Conservation (phyloP, 352 stramenopile genomes). For the Blastocystis sp. region DNA sequence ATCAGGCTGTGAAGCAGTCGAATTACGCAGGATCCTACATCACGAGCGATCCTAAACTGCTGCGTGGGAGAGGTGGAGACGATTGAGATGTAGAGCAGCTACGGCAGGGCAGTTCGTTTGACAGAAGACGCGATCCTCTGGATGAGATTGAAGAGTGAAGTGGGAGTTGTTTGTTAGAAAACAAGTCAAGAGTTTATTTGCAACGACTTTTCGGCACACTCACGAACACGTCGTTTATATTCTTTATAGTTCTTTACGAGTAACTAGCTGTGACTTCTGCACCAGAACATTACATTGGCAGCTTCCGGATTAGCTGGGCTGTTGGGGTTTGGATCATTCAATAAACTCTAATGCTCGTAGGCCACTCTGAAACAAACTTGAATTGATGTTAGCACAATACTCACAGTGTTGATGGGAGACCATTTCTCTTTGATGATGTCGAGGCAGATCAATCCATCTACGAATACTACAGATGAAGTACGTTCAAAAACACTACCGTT, state of each 20-base stretch:
- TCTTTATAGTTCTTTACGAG: slow-evolving; percentile 24
- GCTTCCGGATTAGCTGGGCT: slow-evolving; percentile 53
- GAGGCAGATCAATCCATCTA: slow-evolving; percentile 51
- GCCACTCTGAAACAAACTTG: neutral
- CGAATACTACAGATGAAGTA: slow-evolving; percentile 9
- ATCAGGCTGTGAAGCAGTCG: neutral
- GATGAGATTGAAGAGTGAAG: slow-evolving; percentile 7
- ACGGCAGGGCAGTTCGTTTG: slow-evolving; percentile 1
- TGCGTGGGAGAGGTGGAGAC: neutral
- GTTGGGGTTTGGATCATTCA: slow-evolving; percentile 56
- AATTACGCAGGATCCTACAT: slow-evolving; percentile 29
- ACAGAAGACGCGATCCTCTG: neutral
- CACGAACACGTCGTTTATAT: slow-evolving; percentile 16
- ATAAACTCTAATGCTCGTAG: slow-evolving; percentile 2
- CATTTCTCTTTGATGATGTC: slow-evolving; percentile 61
- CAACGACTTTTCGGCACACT: slow-evolving; percentile 52
- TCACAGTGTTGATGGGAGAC: slow-evolving; percentile 58
- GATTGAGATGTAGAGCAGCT: slow-evolving; percentile 28
- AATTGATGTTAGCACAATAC: slow-evolving; percentile 56
- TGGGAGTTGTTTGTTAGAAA: slow-evolving; percentile 20
- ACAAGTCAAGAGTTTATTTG: slow-evolving; percentile 6
- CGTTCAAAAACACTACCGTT: neutral
- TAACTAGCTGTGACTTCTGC: neutral
- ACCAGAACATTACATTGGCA: neutral
- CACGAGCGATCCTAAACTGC: slow-evolving; percentile 35